Base-by-base conservation (phyloP, 192 early-diverging fungal species). In the Backusella psychrophila region DNA sequence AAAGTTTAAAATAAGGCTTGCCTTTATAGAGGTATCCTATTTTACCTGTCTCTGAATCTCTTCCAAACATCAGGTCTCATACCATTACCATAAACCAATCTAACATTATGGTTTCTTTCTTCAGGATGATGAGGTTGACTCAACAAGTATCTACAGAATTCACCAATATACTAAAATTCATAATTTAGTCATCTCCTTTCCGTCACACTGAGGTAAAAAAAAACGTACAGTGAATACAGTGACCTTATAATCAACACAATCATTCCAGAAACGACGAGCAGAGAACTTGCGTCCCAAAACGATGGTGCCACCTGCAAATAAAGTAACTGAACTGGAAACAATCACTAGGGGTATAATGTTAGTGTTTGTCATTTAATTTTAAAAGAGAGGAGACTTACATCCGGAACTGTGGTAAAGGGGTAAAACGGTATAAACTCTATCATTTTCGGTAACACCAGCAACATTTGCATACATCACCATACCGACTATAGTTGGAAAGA, bases 21-120 rank as follows among this genome's bases (percentile, higher is more conserved):
- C 31, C 31, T 2, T 33, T 33, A 33, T 6, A 3, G 19, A 3
- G 19, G 4, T n/a, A 11, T 49, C n/a, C 6, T 71, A 6, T 14
- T 14, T 72, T 72, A 72, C 70, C 74, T 75, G 29, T 87, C 82
- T 71, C 86, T 84, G 71, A 94, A 91, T 23, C 74, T 76, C 31
- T 71, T 68, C 91, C 92, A 94, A 14, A 94, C 81, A 49, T 94
- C 92, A 6, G 86, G 88, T 12, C 90, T 77, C 81, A 94, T 83
- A 11, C 91, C 92, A 74, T 94, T 94, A 53, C 92, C 92, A 75
- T 88, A 87, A 4, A 83, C 84, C 29, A 91, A 23, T 23, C 83
- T 79, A 39, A 94, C 82, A 0, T 82, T 77, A 68, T 93, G 90
- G 12, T 79, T 78, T 38, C 82, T 86, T 33, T 92, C 91, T 4